Evolutionary conservation across 257 asterid genomes (phyloP).

Genomic region (Nyctanthes arbortristis): DNA sequence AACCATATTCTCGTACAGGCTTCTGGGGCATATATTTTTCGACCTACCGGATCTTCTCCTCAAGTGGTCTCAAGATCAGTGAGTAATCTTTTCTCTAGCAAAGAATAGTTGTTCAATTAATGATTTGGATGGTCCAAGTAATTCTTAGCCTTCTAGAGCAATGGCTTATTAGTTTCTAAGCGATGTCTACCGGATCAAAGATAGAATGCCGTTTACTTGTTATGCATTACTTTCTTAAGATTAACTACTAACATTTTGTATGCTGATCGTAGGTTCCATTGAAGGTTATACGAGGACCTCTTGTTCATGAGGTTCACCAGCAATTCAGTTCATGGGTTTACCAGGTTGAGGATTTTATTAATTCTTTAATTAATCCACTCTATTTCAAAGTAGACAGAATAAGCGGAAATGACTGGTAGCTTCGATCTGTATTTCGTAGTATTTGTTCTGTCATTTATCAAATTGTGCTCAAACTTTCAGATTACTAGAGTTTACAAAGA

Average conservation of each 20-base stretch:
- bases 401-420: no score
- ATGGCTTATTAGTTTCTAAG: background rate
- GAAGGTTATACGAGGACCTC: slow-evolving; percentile 68
- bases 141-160: background rate
- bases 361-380: no score
- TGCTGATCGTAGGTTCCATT: slow-evolving; percentile 53
- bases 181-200: background rate
- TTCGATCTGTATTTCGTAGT: no score
- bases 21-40: slow-evolving; percentile 93
- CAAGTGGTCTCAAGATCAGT: slow-evolving; percentile 66
- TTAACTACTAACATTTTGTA: background rate
- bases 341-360: slow-evolving; percentile 51
- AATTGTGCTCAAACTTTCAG: slow-evolving; percentile 37
- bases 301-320: slow-evolving; percentile 87
- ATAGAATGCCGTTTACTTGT: background rate
- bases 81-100: slow-evolving; percentile 21
- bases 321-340: slow-evolving; percentile 75
- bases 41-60: slow-evolving; percentile 63
- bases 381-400: no score
- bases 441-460: background rate
- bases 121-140: background rate
- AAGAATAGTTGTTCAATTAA: background rate
- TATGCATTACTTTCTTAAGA: background rate
- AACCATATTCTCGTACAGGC: slow-evolving; percentile 38
- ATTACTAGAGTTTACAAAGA: slow-evolving; percentile 72